Conservation (phyloP, 208 protist species). For the Leishmania braziliensis region DNA sequence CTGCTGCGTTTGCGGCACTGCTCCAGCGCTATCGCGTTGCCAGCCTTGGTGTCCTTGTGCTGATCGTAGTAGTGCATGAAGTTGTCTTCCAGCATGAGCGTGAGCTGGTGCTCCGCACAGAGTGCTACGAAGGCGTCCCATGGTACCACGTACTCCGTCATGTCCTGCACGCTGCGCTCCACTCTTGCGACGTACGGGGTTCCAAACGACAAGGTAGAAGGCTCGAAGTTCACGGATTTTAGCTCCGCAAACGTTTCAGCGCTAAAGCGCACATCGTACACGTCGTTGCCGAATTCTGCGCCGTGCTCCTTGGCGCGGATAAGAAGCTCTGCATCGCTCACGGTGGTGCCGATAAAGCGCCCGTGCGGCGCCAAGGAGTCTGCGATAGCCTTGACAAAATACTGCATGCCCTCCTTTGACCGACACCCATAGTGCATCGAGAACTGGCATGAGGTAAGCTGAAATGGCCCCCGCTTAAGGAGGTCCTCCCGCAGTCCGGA, state of each 20-base stretch:
- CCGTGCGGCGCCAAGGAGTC: conserved; percentile 44
- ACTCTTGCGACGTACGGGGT: conserved; percentile 63
- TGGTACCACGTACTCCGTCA: conserved; percentile 78
- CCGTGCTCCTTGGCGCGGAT: conserved; percentile 37
- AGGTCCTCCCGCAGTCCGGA: conserved; percentile 34
- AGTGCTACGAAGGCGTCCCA: conserved; percentile 61
- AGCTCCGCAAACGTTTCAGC: conserved; percentile 26
- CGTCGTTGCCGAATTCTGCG: conserved; percentile 42
- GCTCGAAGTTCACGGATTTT: conserved; percentile 11
- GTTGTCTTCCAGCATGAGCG: conserved; percentile 38
- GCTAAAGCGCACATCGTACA: conserved; percentile 60
- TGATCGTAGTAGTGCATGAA: conserved; percentile 51
- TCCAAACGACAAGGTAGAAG: conserved; percentile 39
- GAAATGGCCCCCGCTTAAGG: conserved; percentile 23
- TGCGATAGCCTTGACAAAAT: conserved; percentile 58
- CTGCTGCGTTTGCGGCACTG: conserved; percentile 18
- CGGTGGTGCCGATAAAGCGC: conserved; percentile 78
- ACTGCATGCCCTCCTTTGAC: conserved; percentile 34
- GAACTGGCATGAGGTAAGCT: conserved; percentile 83
- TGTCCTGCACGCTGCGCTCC: conserved; percentile 61
- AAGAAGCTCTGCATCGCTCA: conserved; percentile 59
- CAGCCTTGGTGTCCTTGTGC: conserved; percentile 41
- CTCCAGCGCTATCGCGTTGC: conserved; percentile 32
- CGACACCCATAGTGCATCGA: conserved; percentile 83
- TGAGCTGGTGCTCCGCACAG: conserved; percentile 43